Conservation (phyloP, 441 rosid genomes). For the Erodium trifolium region DNA sequence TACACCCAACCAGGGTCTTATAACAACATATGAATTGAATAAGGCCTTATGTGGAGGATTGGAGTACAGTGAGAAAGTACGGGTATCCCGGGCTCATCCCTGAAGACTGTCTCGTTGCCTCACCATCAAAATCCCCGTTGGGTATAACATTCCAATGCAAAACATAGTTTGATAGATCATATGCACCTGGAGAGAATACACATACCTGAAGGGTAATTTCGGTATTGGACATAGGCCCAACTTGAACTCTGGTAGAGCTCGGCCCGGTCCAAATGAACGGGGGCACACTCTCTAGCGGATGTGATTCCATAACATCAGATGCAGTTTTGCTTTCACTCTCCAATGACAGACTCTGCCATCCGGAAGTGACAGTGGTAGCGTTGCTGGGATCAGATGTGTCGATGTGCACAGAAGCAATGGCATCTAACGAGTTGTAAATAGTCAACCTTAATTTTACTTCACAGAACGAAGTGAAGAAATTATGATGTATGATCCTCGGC, state of each 20-base stretch:
- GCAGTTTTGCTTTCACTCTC: slow-evolving; percentile 52
- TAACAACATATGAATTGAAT: neutral
- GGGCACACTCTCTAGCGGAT: slow-evolving; percentile 43
- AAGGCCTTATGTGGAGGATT: slow-evolving; percentile 35
- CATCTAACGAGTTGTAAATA: slow-evolving; percentile 59
- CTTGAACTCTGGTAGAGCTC: slow-evolving; percentile 47
- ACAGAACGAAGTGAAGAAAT: slow-evolving; percentile 54
- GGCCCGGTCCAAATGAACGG: slow-evolving; percentile 83
- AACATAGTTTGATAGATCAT: slow-evolving; percentile 62
- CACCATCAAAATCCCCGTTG: slow-evolving; percentile 23
- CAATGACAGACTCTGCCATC: slow-evolving; percentile 56
- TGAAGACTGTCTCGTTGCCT: slow-evolving; percentile 26
- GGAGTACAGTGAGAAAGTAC: slow-evolving; percentile 56
- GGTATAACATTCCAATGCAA: slow-evolving; percentile 57
- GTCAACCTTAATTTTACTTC: slow-evolving; percentile 63
- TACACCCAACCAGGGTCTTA: slow-evolving; percentile 8
- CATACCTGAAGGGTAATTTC: slow-evolving; percentile 65
- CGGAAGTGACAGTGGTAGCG: slow-evolving; percentile 30
- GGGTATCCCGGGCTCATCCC: slow-evolving; percentile 79
- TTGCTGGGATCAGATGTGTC: slow-evolving; percentile 37
- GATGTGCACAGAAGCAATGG: slow-evolving; percentile 39
- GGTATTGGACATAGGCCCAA: slow-evolving; percentile 48
- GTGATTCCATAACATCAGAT: slow-evolving; percentile 30
- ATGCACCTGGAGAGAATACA: slow-evolving; percentile 67
- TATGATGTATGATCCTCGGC: slow-evolving; percentile 46